Evolutionary conservation across 1,284 basidiomycete genomes (phyloP).

Genomic region (Tilletia horrida): DNA sequence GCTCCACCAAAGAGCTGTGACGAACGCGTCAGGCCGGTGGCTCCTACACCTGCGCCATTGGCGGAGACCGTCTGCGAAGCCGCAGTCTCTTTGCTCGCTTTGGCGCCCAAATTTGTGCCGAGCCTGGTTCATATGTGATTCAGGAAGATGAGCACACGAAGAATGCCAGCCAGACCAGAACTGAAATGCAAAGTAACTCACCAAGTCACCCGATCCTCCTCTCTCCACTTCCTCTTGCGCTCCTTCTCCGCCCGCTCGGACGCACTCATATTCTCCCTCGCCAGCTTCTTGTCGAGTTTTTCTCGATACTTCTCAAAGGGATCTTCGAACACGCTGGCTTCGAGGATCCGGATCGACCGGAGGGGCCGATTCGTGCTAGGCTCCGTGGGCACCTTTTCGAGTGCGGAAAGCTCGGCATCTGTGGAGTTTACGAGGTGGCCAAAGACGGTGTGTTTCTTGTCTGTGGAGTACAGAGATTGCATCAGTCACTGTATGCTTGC

Average conservation of each 20-base stretch:
- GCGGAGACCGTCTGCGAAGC: too few species aligned
- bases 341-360: constrained; percentile 67
- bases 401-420: constrained; percentile 65
- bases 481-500: too few species aligned
- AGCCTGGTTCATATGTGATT: constrained; percentile 22
- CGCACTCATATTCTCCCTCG: constrained; percentile 34
- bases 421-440: constrained; percentile 80
- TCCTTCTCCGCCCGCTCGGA: constrained; percentile 32
- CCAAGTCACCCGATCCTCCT: constrained; percentile 51
- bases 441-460: constrained; percentile 87
- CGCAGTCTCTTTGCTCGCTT: not conserved
- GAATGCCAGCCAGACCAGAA: not conserved
- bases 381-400: constrained; percentile 78
- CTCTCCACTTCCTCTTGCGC: constrained; percentile 42
- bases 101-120: constrained; percentile 23
- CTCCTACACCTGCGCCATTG: not conserved
- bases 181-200: constrained; percentile 4
- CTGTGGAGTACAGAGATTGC: constrained; percentile 15
- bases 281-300: constrained; percentile 27
- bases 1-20: constrained; percentile 14
- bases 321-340: constrained; percentile 41
- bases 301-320: constrained; percentile 44
- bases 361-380: constrained; percentile 79
- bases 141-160: not conserved
- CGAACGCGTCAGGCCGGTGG: not conserved